A percentile compares a stretch with the other conserved stretches of the same genome.
phyloP scores from a whole-genome alignment of 2,329 filamentous ascomycete genomes.

The Drechslerella dactyloides region DNA sequence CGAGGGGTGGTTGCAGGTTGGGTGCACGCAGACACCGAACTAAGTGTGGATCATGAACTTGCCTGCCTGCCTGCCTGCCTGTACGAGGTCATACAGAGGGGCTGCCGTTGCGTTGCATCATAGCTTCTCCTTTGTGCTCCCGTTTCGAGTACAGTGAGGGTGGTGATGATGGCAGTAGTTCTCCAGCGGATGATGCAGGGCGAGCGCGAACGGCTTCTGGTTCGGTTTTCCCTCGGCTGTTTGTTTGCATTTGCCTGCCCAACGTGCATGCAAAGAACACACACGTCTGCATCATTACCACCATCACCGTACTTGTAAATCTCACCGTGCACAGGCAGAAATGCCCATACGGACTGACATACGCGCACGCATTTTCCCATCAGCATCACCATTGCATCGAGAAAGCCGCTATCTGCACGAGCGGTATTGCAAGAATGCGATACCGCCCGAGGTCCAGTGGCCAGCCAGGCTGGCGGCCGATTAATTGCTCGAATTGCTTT shows the following conservation, averaged over 20 bases:
- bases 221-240: neutral
- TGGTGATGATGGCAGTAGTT: constrained; percentile 18
- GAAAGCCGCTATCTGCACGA: neutral
- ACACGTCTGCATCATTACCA: no score
- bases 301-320: no score
- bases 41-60: neutral
- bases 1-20: constrained; percentile 1
- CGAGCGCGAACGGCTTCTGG: neutral
- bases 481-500: constrained; percentile 14
- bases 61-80: neutral
- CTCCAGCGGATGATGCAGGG: constrained; percentile 1
- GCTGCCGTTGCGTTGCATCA: constrained; percentile 39
- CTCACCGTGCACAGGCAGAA: no score
- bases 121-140: constrained; percentile 17
- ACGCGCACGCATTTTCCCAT: no score
- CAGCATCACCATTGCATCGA: neutral
- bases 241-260: neutral
- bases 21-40: no score
- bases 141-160: constrained; percentile 12
- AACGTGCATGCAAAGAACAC: neutral
- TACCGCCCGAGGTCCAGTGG: constrained; percentile 9
- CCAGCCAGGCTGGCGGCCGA: neutral
- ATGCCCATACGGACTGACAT: no score
- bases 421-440: neutral
- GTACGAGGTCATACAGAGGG: constrained; percentile 38